Percentiles rank a stretch among this genome's conserved stretches.
Evolutionary conservation across 225 moss, liverwort and hornwort genomes (phyloP).

Genomic region (Antitrichia curtipendula): DNA sequence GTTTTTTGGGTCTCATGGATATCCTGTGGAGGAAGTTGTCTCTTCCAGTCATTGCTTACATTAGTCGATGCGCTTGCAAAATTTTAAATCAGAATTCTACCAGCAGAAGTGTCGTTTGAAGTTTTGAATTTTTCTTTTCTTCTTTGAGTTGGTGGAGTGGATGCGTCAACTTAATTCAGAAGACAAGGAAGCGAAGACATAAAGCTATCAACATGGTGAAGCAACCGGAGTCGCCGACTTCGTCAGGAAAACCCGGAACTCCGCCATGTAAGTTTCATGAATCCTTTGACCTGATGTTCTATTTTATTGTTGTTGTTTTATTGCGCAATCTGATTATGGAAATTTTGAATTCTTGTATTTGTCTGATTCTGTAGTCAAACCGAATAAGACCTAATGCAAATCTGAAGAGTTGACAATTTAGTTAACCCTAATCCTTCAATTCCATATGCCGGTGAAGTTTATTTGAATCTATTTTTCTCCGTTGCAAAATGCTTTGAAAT

Average conservation of each 20-base stretch:
- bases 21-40: not conserved
- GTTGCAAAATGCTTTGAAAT: not conserved
- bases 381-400: not conserved
- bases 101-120: not conserved
- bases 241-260: slow-evolving; percentile 5
- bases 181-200: not conserved
- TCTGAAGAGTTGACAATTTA: not conserved
- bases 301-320: not conserved
- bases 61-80: not conserved
- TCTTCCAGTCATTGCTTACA: not conserved
- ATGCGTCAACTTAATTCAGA: not conserved
- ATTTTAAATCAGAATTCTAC: not conserved
- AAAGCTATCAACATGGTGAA: slow-evolving; percentile 1
- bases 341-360: not conserved
- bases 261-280: slow-evolving; percentile 4
- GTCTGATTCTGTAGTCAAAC: not conserved
- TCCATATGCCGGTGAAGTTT: not conserved
- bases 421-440: not conserved
- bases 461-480: not conserved
- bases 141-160: not conserved
- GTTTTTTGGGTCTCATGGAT: not conserved
- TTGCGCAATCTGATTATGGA: not conserved
- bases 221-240: slow-evolving; percentile 2
- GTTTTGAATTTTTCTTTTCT: not conserved
- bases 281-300: not conserved